These are phyloP conservation scores for Sarcocystis neurona DNA, from an alignment of 169 alveolate genomes.

Conservation along the genomic window DNA sequence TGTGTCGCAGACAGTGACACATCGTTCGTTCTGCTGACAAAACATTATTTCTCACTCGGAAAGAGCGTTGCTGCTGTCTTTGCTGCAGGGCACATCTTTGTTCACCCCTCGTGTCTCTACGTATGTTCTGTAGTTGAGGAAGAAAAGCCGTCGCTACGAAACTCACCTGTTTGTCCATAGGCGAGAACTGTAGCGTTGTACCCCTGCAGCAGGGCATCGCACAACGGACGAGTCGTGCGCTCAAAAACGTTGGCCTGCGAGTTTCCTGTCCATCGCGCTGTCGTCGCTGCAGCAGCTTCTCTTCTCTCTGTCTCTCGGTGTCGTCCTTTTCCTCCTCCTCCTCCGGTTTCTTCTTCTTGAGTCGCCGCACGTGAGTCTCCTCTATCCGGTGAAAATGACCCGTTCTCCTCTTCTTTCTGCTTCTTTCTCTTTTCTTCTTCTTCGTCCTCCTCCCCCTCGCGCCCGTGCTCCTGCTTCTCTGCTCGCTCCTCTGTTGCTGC, in stretches of 20 bases:
- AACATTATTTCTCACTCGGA: too few relatives aligned
- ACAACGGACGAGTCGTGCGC: constrained; percentile 32
- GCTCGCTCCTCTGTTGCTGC: too few relatives aligned
- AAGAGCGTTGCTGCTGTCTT: too few relatives aligned
- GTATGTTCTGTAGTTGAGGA: too few relatives aligned
- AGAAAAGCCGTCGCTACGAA: too few relatives aligned
- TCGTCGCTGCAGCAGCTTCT: neutral
- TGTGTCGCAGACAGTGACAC: too few relatives aligned
- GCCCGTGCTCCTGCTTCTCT: too few relatives aligned
- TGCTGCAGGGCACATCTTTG: too few relatives aligned
- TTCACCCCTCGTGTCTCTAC: too few relatives aligned
- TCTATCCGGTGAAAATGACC: neutral
- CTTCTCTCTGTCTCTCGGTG: neutral
- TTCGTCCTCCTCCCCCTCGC: too few relatives aligned
- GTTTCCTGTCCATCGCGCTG: neutral
- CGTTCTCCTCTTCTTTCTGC: neutral
- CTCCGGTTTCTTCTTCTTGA: neutral
- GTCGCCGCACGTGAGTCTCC: neutral
- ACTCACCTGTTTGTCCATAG: constrained; percentile 44
- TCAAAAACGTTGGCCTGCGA: constrained; percentile 24
- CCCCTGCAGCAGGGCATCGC: constrained; percentile 32
- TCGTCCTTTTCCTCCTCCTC: neutral
- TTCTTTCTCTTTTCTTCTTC: neutral
- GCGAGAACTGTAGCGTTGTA: constrained; percentile 43
- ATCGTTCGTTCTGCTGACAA: too few relatives aligned